Evolutionary conservation across 1,139 yeast species (phyloP), one percentile per base, ranked within the genome.

Genomic region (Torulaspora globosa): DNA sequence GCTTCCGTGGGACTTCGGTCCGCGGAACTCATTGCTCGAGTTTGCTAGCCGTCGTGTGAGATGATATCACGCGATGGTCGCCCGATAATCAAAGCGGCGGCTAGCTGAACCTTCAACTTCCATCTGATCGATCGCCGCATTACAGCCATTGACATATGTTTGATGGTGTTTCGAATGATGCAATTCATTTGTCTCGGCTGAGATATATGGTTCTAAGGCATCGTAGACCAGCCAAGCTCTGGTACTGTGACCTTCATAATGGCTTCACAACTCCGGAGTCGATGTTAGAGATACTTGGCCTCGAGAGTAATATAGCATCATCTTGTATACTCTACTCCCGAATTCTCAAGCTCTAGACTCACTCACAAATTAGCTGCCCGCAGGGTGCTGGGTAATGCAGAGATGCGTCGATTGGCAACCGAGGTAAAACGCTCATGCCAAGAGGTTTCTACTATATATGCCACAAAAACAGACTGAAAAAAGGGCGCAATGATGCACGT

Each of bases 101-200:
- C n/a, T n/a, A 84, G 81, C 52, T 75, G 74, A 41, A 73, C 71
- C 60, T 78, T 70, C 46, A 96, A 92, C 61, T 32, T 80, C 79
- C 44, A 80, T 76, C 69, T 86, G 84, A 68, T 87, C 96, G 61
- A 80, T 69, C 35, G 96, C 90, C 34, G 82, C 71, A 72, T 90
- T 90, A 74, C 80, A 86, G 42, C 95, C 94, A 63, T 78, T 85
- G 60, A 88, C 97, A 63, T 90, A 90, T 31, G 96, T 86, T 71
- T 88, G 95, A 70, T 90, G 97, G 70, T 90, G 97, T 74, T 90
- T 89, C 59, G 82, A 75, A 78, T 90, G 84, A 73, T 90, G 97
- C 44, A 84, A 63, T 70, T 87, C 95, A 70, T 88, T 90, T 71
- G 90, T 89, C 66, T 86, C 79, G 43, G 89, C 95, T 36, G 95